These are phyloP conservation scores for Chalaropsis ovoidea DNA, from an alignment of 2,329 filamentous ascomycete species.

Conservation along the genomic window DNA sequence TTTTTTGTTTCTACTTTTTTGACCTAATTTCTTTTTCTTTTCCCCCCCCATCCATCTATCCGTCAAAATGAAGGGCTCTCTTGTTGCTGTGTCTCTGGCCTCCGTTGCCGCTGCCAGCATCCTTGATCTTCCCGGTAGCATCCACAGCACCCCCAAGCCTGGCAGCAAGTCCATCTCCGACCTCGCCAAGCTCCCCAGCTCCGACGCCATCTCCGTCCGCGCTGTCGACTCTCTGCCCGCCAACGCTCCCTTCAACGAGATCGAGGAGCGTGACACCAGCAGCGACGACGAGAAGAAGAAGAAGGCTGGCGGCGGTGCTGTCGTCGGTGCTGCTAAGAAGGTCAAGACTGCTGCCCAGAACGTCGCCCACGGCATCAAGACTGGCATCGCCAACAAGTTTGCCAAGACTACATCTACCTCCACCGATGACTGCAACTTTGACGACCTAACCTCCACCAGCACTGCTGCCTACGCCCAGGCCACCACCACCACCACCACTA, in stretches of 20 bases:
- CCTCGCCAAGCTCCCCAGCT: background rate
- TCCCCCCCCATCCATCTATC: background rate
- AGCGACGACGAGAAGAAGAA: constrained; percentile 10
- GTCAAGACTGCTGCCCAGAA: too few relatives aligned
- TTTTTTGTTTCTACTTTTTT: constrained; percentile 15
- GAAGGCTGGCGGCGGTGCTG: background rate
- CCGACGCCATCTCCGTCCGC: constrained; percentile 18
- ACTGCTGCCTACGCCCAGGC: background rate
- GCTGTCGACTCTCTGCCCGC: constrained; percentile 1
- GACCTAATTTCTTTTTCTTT: constrained; percentile 14
- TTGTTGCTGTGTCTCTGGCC: constrained; percentile 25
- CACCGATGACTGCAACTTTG: background rate
- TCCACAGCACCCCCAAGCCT: constrained; percentile 13
- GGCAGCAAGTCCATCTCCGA: background rate
- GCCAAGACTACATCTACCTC: background rate
- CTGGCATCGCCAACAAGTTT: background rate
- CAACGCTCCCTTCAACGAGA: background rate
- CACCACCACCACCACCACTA: background rate
- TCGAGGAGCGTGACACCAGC: background rate
- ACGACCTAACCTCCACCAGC: constrained; percentile 4
- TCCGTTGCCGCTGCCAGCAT: constrained; percentile 22
- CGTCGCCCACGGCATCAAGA: background rate
- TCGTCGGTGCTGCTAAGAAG: background rate
- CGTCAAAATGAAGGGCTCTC: constrained; percentile 25
- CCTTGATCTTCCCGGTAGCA: constrained; percentile 14